Evolutionary conservation across 352 stramenopile genomes (phyloP), one percentile per base, ranked within the genome.

Genomic region (Pythium dissimile): DNA sequence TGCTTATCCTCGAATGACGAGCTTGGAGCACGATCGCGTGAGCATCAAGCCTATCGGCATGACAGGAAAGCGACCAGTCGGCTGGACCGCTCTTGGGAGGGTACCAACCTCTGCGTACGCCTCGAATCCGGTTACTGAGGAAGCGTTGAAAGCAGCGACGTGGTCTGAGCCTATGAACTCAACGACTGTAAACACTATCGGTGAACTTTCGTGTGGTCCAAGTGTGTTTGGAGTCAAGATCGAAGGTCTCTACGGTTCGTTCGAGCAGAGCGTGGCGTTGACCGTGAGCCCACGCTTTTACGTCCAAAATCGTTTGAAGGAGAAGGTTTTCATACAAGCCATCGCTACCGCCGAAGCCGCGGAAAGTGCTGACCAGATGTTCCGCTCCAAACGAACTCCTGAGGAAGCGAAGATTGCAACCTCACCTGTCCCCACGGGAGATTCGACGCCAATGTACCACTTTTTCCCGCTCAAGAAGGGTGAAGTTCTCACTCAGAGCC

Each of bases 81-180:
- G 75, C 12, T 94, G 85, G 85, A 71, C 54, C 24, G 54, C 52
- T 0, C 67, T 94, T 0, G 76, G 79, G 5, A 79, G 77, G 27
- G 76, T 89, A 27, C 70, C 77, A 16, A 59, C 72, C 10, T 61
- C 74, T 9, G 71, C 78, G 15, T 90, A 77, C 59, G 69, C 70
- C 10, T 23, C 59, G 24, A 80, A 77, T 28, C 21, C 70, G 18
- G 56, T 92, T 10, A 81, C 72, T 4, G 74, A 89, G n/a, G 76
- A 89, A 39, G 68, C 80, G 3, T 57, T 87, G n/a, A 68, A 84
- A 52, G 69, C 71, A n/a, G 75, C 71, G 8, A 59, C 71, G n/a
- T 95, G 84, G 83, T 91, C 81, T 0, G 81, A 93, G 52, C 76
- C 80, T 1, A 81, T 93, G 62, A 95, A 95, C 59, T 86, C 78